Conservation (phyloP, 139 green algal species). For the Edaphochlamys debaryana region DNA sequence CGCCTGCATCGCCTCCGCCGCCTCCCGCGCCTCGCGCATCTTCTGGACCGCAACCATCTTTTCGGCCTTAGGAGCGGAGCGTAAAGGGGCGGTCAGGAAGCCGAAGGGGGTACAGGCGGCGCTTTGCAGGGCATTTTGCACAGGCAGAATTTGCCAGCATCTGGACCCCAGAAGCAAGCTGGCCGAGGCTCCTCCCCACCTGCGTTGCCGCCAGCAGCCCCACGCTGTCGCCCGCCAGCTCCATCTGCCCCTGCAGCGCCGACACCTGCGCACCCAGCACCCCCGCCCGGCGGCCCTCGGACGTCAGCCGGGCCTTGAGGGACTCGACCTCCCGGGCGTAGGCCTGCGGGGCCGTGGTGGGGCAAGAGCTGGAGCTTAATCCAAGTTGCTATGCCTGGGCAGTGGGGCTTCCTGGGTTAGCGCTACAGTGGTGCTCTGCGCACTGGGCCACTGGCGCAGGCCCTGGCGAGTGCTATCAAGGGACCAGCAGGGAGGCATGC, state of each 20-base stretch:
- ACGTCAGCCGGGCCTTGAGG: not conserved
- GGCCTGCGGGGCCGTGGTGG: not conserved
- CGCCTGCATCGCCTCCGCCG: slow-evolving; percentile 12
- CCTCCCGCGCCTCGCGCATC: not conserved
- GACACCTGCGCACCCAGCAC: slow-evolving; percentile 29
- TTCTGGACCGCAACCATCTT: slow-evolving; percentile 34
- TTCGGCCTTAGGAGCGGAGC: slow-evolving; percentile 31
- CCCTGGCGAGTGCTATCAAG: too few relatives aligned
- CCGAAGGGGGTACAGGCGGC: not conserved
- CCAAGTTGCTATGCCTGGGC: not conserved
- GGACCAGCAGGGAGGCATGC: not conserved
- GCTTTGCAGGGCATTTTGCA: too few relatives aligned
- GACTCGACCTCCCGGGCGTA: slow-evolving; percentile 20
- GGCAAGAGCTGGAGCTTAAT: not conserved
- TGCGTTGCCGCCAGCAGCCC: slow-evolving; percentile 16
- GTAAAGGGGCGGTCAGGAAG: too few relatives aligned
- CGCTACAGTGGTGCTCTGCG: too few relatives aligned
- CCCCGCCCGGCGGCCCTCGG: slow-evolving; percentile 22
- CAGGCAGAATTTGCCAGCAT: too few relatives aligned
- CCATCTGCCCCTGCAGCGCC: slow-evolving; percentile 33
- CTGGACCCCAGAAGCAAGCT: too few relatives aligned
- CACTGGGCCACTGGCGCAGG: not conserved
- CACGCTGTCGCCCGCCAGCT: slow-evolving; percentile 18
- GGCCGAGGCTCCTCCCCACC: too few relatives aligned
- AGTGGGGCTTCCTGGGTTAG: not conserved